These are phyloP conservation scores for Boletus tomentosulus DNA, from an alignment of 768 basidiomycete genomes.

Conservation along the genomic window DNA sequence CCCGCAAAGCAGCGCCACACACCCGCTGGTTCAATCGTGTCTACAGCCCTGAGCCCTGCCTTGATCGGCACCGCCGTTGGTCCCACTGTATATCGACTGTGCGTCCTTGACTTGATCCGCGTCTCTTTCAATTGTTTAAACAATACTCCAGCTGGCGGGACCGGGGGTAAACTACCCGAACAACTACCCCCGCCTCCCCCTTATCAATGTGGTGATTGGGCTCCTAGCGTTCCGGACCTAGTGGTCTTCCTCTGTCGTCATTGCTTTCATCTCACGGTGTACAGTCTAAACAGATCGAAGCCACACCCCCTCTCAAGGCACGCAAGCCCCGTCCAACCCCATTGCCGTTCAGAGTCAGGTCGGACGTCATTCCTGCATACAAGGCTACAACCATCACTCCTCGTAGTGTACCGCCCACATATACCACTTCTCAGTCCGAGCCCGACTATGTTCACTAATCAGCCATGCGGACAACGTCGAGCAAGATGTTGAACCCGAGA, in stretches of 20 bases:
- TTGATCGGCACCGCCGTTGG: slow-evolving; percentile 85
- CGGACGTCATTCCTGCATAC: slow-evolving; percentile 35
- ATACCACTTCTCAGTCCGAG: slow-evolving; percentile 36
- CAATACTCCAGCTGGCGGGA: slow-evolving; percentile 61
- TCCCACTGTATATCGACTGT: slow-evolving; percentile 83
- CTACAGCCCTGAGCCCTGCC: slow-evolving; percentile 79
- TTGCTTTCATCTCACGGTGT: slow-evolving; percentile 9
- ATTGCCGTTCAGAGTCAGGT: slow-evolving; percentile 32
- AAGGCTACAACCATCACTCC: slow-evolving; percentile 22
- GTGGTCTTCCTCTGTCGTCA: slow-evolving; percentile 12
- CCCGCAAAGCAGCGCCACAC: slow-evolving; percentile 78
- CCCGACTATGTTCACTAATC: slow-evolving; percentile 36
- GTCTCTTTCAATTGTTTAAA: slow-evolving; percentile 4
- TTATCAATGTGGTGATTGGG: slow-evolving; percentile 60
- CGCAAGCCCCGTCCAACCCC: slow-evolving; percentile 35
- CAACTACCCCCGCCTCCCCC: slow-evolving; percentile 54
- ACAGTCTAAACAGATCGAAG: slow-evolving; percentile 30
- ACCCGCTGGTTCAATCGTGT: slow-evolving; percentile 77
- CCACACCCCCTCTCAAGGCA: slow-evolving; percentile 36
- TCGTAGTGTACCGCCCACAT: slow-evolving; percentile 22
- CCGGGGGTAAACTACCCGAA: slow-evolving; percentile 57
- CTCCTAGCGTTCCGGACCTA: slow-evolving; percentile 37
- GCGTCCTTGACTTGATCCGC: slow-evolving; percentile 30
- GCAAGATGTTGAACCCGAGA: slow-evolving; percentile 36
- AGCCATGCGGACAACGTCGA: slow-evolving; percentile 32